A percentile compares a stretch with the other conserved stretches of the same genome.
Conservation (phyloP, 805 yeast species). For the Grigorovia yakushimaensis region DNA sequence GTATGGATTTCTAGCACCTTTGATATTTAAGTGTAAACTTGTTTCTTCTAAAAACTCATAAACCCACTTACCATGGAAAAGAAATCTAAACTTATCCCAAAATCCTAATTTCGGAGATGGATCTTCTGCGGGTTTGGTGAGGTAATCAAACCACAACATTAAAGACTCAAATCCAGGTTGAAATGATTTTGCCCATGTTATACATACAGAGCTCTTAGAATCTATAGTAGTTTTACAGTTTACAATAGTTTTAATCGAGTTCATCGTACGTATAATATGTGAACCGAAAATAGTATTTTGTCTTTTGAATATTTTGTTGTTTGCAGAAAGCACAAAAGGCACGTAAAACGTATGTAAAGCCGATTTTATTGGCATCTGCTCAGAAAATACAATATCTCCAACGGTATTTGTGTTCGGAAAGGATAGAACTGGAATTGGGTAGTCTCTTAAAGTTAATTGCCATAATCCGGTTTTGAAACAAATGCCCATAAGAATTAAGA, state of each 20-base stretch:
- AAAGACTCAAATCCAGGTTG: conserved; percentile 52
- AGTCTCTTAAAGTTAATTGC: conserved; percentile 42
- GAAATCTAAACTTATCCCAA: conserved; percentile 58
- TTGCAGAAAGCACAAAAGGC: conserved; percentile 47
- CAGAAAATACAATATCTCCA: conserved; percentile 51
- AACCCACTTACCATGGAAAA: conserved; percentile 43
- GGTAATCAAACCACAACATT: conserved; percentile 54
- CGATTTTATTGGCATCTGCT: conserved; percentile 36
- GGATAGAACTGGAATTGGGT: conserved; percentile 46
- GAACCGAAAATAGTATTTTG: conserved; percentile 47
- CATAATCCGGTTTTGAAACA: conserved; percentile 36
- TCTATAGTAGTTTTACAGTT: conserved; percentile 38
- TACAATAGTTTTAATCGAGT: conserved; percentile 48
- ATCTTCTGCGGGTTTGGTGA: conserved; percentile 63
- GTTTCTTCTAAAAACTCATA: conserved; percentile 37
- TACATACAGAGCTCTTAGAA: conserved; percentile 39
- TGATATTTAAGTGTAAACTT: conserved; percentile 54
- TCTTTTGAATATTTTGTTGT: conserved; percentile 22
- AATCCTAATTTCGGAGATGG: conserved; percentile 55
- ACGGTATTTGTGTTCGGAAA: conserved; percentile 32
- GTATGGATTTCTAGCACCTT: conserved; percentile 52
- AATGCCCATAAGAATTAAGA: conserved; percentile 41
- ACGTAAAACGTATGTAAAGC: conserved; percentile 44
- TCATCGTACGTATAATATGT: conserved; percentile 50
- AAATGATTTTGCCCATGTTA: conserved; percentile 57